Evolutionary conservation across 371 early-diverging fungal species (phyloP).

Genomic region (Nosema bombycis): DNA sequence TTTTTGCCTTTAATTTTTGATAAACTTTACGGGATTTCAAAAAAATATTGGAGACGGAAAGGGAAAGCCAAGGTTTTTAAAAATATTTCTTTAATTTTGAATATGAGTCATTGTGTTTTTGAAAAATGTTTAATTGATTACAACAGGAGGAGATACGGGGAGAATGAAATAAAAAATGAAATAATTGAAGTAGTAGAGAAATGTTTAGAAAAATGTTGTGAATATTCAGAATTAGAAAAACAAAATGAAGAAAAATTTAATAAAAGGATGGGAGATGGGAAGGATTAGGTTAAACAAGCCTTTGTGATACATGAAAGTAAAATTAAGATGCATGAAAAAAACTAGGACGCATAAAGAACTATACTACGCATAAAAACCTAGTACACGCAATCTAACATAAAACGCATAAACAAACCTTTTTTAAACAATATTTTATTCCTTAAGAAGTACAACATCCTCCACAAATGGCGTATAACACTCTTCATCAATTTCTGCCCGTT

Average conservation of each 20-base stretch:
- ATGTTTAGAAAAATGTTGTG: too few species aligned
- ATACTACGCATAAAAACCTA: background rate
- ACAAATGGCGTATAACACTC: constrained; percentile 27
- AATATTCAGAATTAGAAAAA: too few species aligned
- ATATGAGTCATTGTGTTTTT: constrained; percentile 24
- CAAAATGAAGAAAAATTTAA: background rate
- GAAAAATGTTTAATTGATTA: constrained; percentile 34
- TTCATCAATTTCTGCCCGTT: constrained; percentile 81
- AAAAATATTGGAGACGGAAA: constrained; percentile 29
- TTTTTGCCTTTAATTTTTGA: constrained; percentile 39
- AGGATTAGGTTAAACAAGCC: background rate
- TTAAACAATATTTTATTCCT: constrained; percentile 21
- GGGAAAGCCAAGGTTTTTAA: constrained; percentile 8
- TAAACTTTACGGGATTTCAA: constrained; percentile 15
- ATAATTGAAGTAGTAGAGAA: too few species aligned
- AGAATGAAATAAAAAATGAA: too few species aligned
- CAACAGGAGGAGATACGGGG: constrained; percentile 28
- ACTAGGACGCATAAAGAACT: background rate
- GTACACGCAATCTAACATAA: background rate
- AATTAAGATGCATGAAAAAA: background rate
- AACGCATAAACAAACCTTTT: background rate
- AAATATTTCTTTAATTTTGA: constrained; percentile 18
- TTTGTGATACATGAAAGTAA: too few species aligned
- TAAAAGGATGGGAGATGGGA: background rate
- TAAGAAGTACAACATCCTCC: constrained; percentile 54